Base-by-base conservation (phyloP, 345 rosid species). In the Populus simonii region DNA sequence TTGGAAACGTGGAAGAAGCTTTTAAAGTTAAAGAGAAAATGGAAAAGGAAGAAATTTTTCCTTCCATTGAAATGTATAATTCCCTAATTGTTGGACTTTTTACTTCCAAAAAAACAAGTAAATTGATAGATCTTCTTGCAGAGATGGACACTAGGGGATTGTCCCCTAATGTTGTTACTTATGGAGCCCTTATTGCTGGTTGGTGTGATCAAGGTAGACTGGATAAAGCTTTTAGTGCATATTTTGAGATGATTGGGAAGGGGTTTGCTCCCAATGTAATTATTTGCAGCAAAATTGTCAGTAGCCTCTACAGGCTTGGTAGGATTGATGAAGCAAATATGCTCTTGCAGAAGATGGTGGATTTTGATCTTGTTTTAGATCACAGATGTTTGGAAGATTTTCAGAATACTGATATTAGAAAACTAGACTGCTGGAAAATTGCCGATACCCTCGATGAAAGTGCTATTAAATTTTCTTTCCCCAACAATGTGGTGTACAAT, bases 1-100 rank as follows among this genome's bases (percentile, higher is more conserved):
- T 83, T 47, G 98, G 93, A 78, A 85, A 90, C 73, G 45, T 89
- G 20, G 86, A 91, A 83, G 90, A 88, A 80, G 97, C 94, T 84
- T 85, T 88, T 18, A 74, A 43, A 79, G 79, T 91, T 85, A 90
- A 87, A 76, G 84, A 77, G 70, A 73, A 41, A 35, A 88, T 84
- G 91, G 91, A 84, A 78, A 86, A 49, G 53, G 83, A 83, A 76
- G 91, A 84, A 43, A 79, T 89, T 68, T 51, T 77, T 61, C 90
- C 92, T 76, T 81, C 89, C 55, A 66, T 90, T 68, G 94, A 85
- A 75, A 84, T 90, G 86, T 90, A 89, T 79, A 90, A 90, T 84
- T 87, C 93, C 69, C 90, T 89, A 66, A 82, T 90, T 74, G 70
- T 83, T 47, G 87, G 88, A 67, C 82, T 89, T 80, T 89, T 89